Evolutionary conservation across 768 basidiomycete genomes (phyloP).

Genomic region (Paxillus rubicundulus): DNA sequence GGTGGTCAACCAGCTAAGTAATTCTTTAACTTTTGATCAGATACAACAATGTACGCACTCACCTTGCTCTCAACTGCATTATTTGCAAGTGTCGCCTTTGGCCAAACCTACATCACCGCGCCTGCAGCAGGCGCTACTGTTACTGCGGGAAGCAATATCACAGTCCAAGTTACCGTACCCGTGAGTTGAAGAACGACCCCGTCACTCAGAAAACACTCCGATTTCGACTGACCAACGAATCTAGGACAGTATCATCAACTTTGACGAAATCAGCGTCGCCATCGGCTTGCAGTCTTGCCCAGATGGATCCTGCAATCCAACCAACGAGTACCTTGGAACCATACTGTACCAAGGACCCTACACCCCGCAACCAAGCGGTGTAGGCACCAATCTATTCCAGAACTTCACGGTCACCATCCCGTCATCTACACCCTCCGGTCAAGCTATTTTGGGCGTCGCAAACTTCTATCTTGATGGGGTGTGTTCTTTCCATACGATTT

Average conservation of each 20-base stretch:
- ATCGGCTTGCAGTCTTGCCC: conserved; percentile 38
- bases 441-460: conserved; percentile 31
- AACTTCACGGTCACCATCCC: conserved; percentile 42
- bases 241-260: conserved; percentile 33
- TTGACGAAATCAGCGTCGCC: conserved; percentile 38
- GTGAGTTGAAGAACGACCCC: conserved; percentile 26
- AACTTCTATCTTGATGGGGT: conserved; percentile 37
- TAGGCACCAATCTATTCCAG: conserved; percentile 33
- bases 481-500: conserved; percentile 10
- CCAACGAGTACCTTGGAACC: conserved; percentile 32
- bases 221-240: background rate
- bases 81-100: background rate
- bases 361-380: conserved; percentile 31
- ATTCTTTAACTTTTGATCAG: no score
- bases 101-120: background rate
- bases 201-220: background rate
- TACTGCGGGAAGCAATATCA: conserved; percentile 35
- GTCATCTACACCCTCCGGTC: conserved; percentile 19
- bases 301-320: conserved; percentile 17
- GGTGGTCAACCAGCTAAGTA: background rate
- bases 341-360: conserved; percentile 43
- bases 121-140: conserved; percentile 30
- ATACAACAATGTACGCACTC: background rate
- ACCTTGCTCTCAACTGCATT: background rate
- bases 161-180: conserved; percentile 41